Base-by-base conservation (phyloP, 2,329 filamentous ascomycete species). In the Fusarium stilboides region DNA sequence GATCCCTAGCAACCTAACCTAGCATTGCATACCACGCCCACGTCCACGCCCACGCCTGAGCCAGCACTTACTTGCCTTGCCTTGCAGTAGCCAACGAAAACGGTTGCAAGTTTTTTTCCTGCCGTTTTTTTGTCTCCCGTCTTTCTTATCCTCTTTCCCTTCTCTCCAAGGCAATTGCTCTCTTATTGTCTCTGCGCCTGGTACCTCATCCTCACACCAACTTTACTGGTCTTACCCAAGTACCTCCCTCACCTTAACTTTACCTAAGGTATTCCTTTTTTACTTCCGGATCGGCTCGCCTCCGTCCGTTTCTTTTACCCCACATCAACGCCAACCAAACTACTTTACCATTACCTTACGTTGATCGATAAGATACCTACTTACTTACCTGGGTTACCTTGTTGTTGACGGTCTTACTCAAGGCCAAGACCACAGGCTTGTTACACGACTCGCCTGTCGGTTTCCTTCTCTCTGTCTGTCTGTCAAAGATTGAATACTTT, bases 301-400 rank as follows among this genome's bases (percentile, higher is more conserved):
- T 58, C 66, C 60, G 34, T 56, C 61, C 59, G 55, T 55, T 58
- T 55, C 19, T 56, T 53, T 54, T 72, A 74, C 75, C 75, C 74
- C 75, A 76, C 75, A 76, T 57, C 55, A 59, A 59, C 71, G 51
- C 73, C 73, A 72, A 62, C 73, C 60, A 70, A 44, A 70, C 24
- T 60, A 53, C 56, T 45, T 19, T 19, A 28, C 43, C 52, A 51
- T 51, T 51, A 56, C 57, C 31, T 56, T 31, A 47, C 49, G 52
- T 73, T 69, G 65, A 75, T 75, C 68, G 73, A 76, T 75, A 72
- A 75, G 64, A 73, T 72, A 69, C 70, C 66, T 45, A 46, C 43
- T 53, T 31, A 60, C 56, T 53, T 31, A 60, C 56, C n/a, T 20
- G 44, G 37, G 20, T 50, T 40, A 28, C 33, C 36, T 59, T 44